Evolutionary conservation across 169 alveolate genomes (phyloP), one percentile per base, ranked within the genome.

Genomic region (Plasmodium adleri): DNA sequence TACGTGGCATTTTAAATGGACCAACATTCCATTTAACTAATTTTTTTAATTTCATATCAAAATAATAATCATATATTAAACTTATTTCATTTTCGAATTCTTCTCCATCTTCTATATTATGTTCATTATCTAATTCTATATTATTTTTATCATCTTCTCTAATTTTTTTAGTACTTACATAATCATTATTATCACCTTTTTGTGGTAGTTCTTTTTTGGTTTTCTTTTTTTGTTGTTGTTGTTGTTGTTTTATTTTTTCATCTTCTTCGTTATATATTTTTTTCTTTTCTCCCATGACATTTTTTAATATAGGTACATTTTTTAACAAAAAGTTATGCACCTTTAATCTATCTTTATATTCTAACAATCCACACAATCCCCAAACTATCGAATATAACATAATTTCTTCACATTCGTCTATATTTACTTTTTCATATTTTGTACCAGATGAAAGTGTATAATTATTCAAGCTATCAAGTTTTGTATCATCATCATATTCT

Each of bases 11-110:
- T 22, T 80, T 90, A 96, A 98, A 97, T 47, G 92, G 96, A 80
- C 95, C 96, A 52, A 98, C 96, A 70, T 75, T 91, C 97, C 98
- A 97, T 56, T 95, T 91, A 47, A 91, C 94, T 97, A 98, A 95
- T 56, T 71, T 86, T 50, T 67, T 70, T 17, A 72, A 45, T 75
- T 94, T 94, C 72, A 94, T 95, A 71, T 86, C 92, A 54, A 86
- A 86, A 67, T 86, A 86, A 47, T 58, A 86, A 32, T 86, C 92
- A 59, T 86, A 86, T 24, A 86, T 86, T n/a, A 86, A 60, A 47
- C 92, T 71, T 58, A 86, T 92, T 6, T 83, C 71, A 54, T 91
- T 94, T 59, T 96, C 93, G 64, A 91, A 95, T 83, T 94, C 96
- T 75, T 66, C 74, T 62, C 49, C 71, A 67, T 43, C 74, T n/a